These are phyloP conservation scores for Ceratocystis huliohia DNA, from an alignment of 2,329 filamentous ascomycete species.

Conservation along the genomic window DNA sequence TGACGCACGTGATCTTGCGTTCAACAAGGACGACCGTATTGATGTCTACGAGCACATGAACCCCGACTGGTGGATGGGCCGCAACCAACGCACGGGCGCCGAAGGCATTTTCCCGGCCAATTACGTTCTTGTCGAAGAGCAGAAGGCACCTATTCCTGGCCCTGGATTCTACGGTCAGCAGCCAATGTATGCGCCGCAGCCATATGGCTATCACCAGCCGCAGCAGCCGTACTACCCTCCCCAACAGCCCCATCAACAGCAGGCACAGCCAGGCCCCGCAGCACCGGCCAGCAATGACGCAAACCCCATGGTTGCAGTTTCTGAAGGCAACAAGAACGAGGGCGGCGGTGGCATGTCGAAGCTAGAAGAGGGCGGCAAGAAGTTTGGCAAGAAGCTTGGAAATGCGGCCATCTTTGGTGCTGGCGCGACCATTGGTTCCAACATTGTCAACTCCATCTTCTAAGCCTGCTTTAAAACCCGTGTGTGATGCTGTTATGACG, in stretches of 20 bases:
- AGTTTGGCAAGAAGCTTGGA: conserved; percentile 84
- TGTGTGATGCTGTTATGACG: neutral
- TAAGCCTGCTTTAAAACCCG: conserved; percentile 32
- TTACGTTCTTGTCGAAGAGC: conserved; percentile 61
- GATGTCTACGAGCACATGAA: conserved; percentile 88
- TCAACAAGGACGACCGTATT: conserved; percentile 70
- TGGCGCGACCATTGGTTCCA: conserved; percentile 78
- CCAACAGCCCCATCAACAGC: neutral
- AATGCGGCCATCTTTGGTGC: conserved; percentile 79
- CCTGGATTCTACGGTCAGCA: conserved; percentile 11
- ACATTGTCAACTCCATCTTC: conserved; percentile 84
- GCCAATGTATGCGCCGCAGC: conserved; percentile 26
- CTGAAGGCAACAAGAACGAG: conserved; percentile 39
- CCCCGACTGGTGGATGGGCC: conserved; percentile 90
- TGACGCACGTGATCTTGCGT: conserved; percentile 68
- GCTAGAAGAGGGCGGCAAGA: conserved; percentile 68
- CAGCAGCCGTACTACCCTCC: conserved; percentile 25
- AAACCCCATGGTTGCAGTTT: conserved; percentile 63
- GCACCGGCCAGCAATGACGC: conserved; percentile 43
- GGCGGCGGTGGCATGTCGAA: conserved; percentile 33
- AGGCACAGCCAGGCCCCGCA: conserved; percentile 30
- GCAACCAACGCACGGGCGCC: conserved; percentile 65
- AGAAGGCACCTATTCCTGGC: conserved; percentile 37
- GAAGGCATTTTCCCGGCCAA: conserved; percentile 93
- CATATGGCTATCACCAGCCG: conserved; percentile 25